Percentiles rank a stretch among this genome's conserved stretches.
Evolutionary conservation across 2,329 filamentous ascomycete genomes (phyloP).

Genomic region (Chaetomiaceae sp.): DNA sequence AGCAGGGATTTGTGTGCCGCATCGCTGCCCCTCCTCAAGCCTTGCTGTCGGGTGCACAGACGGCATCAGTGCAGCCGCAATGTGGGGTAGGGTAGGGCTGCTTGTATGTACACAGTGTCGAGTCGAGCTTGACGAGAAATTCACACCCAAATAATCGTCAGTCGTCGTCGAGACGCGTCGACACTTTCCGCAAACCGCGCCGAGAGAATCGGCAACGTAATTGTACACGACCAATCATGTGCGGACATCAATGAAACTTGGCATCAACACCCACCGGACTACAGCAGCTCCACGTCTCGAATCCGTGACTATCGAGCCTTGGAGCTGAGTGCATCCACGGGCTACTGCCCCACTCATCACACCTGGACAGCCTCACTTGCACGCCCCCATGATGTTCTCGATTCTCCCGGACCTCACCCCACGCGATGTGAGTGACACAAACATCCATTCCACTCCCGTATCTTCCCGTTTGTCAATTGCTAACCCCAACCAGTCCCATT

Average conservation of each 20-base stretch:
- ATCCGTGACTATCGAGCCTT: too few relatives aligned
- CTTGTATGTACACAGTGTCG: constrained; percentile 12
- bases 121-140: not conserved
- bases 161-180: not conserved
- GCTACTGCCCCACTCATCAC: not conserved
- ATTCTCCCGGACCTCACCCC: constrained; percentile 62
- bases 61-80: constrained; percentile 13
- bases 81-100: constrained; percentile 24
- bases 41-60: constrained; percentile 15
- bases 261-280: too few relatives aligned
- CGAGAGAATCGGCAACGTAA: too few relatives aligned
- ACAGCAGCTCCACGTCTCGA: too few relatives aligned
- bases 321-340: not conserved
- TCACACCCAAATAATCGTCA: not conserved
- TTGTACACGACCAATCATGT: too few relatives aligned
- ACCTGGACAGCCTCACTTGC: not conserved
- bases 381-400: constrained; percentile 54
- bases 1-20: not conserved
- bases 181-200: not conserved
- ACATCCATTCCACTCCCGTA: not conserved
- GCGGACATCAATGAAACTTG: too few relatives aligned
- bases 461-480: not conserved
- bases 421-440: constrained; percentile 54
- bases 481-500: constrained; percentile 52
- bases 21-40: not conserved